Base-by-base conservation (phyloP, 192 early-diverging fungal genomes). In the Funneliformis geosporum region DNA sequence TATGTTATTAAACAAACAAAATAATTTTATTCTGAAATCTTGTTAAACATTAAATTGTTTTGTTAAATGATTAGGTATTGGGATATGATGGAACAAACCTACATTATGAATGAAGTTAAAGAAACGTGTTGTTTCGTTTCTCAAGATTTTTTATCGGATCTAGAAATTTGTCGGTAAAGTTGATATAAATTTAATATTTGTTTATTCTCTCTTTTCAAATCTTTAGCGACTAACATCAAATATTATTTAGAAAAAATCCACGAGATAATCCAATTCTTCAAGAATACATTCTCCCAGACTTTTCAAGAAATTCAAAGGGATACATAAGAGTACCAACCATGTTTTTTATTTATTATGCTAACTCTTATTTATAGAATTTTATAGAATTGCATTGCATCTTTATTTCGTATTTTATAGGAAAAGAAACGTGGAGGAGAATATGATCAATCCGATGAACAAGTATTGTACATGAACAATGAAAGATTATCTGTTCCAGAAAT, bases 21-120 rank as follows among this genome's bases (percentile, higher is more conserved):
- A 33, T 33, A 33, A 33, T 33, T 33, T 33, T 33, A 33, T n/a
- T n/a, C n/a, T n/a, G 2, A 33, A 33, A 33, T 33, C 33, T 33
- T 33, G 0, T 33, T 33, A 33, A 2, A 33, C 2, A 33, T 2
- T 33, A 33, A n/a, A 33, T 33, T 33, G 33, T 33, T 33, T 33
- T 33, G 33, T 33, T 33, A 0, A 76, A 77, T 60, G 33, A 42
- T 4, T 75, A 88, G 89, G 65, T 90, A 94, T 77, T 96, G 93
- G 90, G 92, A 96, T 78, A 96, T 96, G 95, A 96, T 95, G 94
- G 94, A 96, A 69, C 94, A 96, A 82, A 93, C 94, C 0, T 92
- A 89, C 72, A 85, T 96, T n/a, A 90, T 96, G 69, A 93, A 92
- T 76, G 86, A 93, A 25, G 90, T 94, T 76, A 96, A 96, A 83